Base-by-base conservation (phyloP, 2,329 filamentous ascomycete genomes). In the Xylariaceae sp. region DNA sequence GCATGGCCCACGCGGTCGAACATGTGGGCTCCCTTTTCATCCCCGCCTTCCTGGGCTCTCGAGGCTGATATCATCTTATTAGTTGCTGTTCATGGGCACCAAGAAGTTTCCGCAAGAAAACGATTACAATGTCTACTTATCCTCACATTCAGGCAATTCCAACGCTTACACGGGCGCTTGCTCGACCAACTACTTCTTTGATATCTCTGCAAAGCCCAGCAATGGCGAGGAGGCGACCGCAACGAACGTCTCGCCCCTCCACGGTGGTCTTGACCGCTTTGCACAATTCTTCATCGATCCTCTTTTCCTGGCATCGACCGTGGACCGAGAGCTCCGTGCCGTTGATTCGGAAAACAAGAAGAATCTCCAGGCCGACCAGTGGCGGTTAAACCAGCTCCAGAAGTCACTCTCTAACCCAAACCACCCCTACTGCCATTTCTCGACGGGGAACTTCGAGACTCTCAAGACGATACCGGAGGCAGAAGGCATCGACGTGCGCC, bases 331-430 rank as follows among this genome's bases (percentile, higher is more conserved):
- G 61, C 68, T 95, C 42, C 79, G 75, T 45, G 89, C 89, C 1
- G 89, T 95, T 14, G 88, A 95, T 53, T 94, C 88, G 5, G 89
- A 95, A 59, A 94, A 95, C 64, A 94, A 94, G 72, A 95, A 95
- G 72, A 95, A 95, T 49, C 65, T 95, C 31, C 89, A 95, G 61
- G 90, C 77, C 55, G 89, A 95, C 52, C 74, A 75, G 36, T 94
- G 89, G 87, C 77, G 89, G 12, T 63, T 94, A 43, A 78, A 90
- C 51, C 89, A 95, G 60, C 70, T 95, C 16, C 83, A 86, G 54
- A 94, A 94, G 63, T 82, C 82, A 3, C 64, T 92, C n/a, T 86
- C 87, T 3, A 94, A 90, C 57, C 80, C 84, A 3, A 77, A 80
- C 11, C 89, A 95, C 51, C 89, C 89, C 1, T 94, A 84, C 56